Conservation (phyloP, 768 basidiomycete genomes). For the Lentinula raphanica region DNA sequence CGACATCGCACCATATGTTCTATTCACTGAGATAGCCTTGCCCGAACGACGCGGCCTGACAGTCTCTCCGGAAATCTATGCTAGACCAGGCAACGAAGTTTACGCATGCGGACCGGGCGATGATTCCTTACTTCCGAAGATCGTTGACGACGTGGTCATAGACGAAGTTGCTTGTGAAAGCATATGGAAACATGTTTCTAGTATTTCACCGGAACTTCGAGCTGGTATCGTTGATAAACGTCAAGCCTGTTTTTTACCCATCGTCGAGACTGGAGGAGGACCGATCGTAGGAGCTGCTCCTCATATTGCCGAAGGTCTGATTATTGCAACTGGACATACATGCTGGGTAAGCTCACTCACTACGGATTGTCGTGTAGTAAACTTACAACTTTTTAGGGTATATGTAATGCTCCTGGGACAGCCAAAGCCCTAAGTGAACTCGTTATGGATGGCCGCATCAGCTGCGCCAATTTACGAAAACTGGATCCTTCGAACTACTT, state of each 20-base stretch:
- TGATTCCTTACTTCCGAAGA: slow-evolving; percentile 58
- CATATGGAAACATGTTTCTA: slow-evolving; percentile 50
- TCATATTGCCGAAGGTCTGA: slow-evolving; percentile 54
- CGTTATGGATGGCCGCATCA: slow-evolving; percentile 60
- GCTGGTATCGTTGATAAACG: slow-evolving; percentile 45
- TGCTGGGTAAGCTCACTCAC: slow-evolving; percentile 54
- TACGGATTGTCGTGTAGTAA: background rate
- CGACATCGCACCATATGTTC: slow-evolving; percentile 65
- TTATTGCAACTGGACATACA: slow-evolving; percentile 73
- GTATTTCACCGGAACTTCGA: slow-evolving; percentile 54
- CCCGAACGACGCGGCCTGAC: slow-evolving; percentile 16
- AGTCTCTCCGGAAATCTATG: slow-evolving; percentile 65
- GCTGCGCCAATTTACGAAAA: slow-evolving; percentile 47
- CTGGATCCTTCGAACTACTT: slow-evolving; percentile 38
- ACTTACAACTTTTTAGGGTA: slow-evolving; percentile 40
- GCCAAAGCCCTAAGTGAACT: slow-evolving; percentile 69
- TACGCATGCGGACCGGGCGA: slow-evolving; percentile 82
- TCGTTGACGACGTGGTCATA: slow-evolving; percentile 67
- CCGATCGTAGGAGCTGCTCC: slow-evolving; percentile 69
- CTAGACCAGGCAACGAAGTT: slow-evolving; percentile 63
- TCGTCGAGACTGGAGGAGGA: slow-evolving; percentile 49
- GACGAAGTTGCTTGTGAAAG: slow-evolving; percentile 51
- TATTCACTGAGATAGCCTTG: slow-evolving; percentile 71
- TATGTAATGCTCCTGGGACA: slow-evolving; percentile 82
- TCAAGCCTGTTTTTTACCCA: slow-evolving; percentile 79